A percentile compares a stretch with the other conserved stretches of the same genome.
These are phyloP conservation scores for Mucor mucedo DNA, from an alignment of 371 early-diverging fungal species.

Conservation along the genomic window DNA sequence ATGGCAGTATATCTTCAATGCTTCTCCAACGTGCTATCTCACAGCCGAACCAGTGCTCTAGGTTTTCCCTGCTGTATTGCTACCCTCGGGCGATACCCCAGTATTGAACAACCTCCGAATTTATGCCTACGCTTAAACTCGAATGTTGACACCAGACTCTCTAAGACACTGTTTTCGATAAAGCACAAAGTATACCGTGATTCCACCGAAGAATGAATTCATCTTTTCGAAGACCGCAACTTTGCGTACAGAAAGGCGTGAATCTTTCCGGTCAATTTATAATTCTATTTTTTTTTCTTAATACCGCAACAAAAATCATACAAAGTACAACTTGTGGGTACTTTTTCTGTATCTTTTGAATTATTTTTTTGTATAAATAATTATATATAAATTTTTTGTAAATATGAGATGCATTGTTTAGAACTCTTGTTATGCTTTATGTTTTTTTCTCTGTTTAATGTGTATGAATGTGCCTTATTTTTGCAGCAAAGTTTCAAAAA, in stretches of 20 bases:
- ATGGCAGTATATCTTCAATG: constrained; percentile 44
- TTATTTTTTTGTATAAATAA: too few relatives aligned
- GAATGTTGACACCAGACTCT: constrained; percentile 63
- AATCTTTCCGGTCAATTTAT: constrained; percentile 41
- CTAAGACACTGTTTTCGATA: constrained; percentile 57
- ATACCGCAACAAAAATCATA: neutral
- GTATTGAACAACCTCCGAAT: constrained; percentile 60
- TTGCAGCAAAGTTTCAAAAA: too few relatives aligned
- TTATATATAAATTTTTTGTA: too few relatives aligned
- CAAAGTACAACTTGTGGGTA: too few relatives aligned
- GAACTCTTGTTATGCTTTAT: too few relatives aligned
- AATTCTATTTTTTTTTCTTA: neutral
- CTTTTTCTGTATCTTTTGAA: too few relatives aligned
- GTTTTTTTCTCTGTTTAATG: too few relatives aligned
- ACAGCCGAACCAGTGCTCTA: constrained; percentile 60
- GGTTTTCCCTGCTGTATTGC: constrained; percentile 70
- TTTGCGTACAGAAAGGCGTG: constrained; percentile 52
- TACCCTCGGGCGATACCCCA: constrained; percentile 63
- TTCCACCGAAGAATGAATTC: constrained; percentile 50
- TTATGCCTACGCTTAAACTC: constrained; percentile 43
- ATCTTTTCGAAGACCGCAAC: constrained; percentile 54
- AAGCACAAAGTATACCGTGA: constrained; percentile 41
- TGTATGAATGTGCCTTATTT: too few relatives aligned
- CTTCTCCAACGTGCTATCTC: constrained; percentile 62
- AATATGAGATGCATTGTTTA: too few relatives aligned